Evolutionary conservation across 1,284 basidiomycete species (phyloP).

Genomic region (Naganishia sp.): DNA sequence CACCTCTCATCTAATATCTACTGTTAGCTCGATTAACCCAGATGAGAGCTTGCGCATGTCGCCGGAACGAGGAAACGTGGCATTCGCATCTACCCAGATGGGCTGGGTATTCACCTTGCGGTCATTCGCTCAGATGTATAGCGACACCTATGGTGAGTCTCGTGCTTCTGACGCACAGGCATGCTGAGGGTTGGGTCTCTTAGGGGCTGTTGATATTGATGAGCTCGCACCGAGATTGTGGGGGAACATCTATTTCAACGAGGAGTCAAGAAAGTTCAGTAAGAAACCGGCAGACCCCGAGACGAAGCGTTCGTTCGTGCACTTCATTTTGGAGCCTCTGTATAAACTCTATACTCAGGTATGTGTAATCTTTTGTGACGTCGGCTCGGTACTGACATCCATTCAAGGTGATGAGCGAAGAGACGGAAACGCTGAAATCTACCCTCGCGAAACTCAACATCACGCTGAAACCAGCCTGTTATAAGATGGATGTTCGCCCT

Average conservation of each 20-base stretch:
- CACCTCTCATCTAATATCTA: neutral
- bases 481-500: conserved; percentile 97
- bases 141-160: conserved; percentile 77
- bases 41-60: conserved; percentile 83
- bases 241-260: conserved; percentile 96
- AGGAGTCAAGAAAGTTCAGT: conserved; percentile 79
- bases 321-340: conserved; percentile 93
- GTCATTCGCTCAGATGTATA: conserved; percentile 95
- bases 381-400: conserved; percentile 3
- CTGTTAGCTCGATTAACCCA: conserved; percentile 73
- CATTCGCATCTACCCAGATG: conserved; percentile 96
- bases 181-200: conserved; percentile 6
- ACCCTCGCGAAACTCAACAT: conserved; percentile 83
- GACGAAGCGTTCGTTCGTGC: conserved; percentile 82
- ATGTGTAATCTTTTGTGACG: conserved; percentile 31
- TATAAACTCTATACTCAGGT: conserved; percentile 92
- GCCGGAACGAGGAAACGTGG: conserved; percentile 94
- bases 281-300: conserved; percentile 81
- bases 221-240: conserved; percentile 81
- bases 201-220: conserved; percentile 57
- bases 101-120: conserved; percentile 94
- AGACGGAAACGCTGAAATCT: conserved; percentile 75
- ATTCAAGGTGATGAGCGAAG: conserved; percentile 80
- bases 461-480: conserved; percentile 85
- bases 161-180: neutral